Evolutionary conservation across 257 asterid species (phyloP).

Genomic region (Parsonsia alboflavescens): DNA sequence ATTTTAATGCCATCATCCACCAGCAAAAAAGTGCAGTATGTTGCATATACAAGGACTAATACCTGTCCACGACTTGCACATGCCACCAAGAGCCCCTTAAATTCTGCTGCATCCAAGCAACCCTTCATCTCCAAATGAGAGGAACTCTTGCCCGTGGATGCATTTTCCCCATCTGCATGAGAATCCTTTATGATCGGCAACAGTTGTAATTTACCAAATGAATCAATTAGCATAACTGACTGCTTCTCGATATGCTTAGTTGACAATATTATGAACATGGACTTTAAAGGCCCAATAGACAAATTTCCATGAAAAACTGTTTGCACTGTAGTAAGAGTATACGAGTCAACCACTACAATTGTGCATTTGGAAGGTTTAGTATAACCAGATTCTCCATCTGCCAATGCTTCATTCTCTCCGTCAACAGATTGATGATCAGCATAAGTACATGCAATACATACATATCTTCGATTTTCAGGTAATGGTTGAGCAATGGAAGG

Average conservation of each 20-base stretch:
- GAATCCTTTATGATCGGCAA: constrained; percentile 57
- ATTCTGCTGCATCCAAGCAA: constrained; percentile 46
- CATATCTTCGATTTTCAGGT: constrained; percentile 68
- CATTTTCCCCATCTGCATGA: constrained; percentile 37
- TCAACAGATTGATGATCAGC: constrained; percentile 36
- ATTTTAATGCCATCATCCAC: constrained; percentile 47
- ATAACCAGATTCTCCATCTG: constrained; percentile 34
- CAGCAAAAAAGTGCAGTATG: constrained; percentile 67
- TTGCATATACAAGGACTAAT: constrained; percentile 60
- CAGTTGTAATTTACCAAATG: constrained; percentile 59
- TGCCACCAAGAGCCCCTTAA: constrained; percentile 46
- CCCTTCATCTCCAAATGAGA: constrained; percentile 37
- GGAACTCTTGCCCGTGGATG: constrained; percentile 32
- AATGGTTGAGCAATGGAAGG: constrained; percentile 61
- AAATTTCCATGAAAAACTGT: constrained; percentile 77
- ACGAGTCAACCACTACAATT: constrained; percentile 64
- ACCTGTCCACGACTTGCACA: constrained; percentile 50
- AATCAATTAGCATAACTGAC: constrained; percentile 68
- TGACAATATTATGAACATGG: constrained; percentile 48
- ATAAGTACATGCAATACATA: constrained; percentile 64
- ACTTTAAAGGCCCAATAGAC: constrained; percentile 72
- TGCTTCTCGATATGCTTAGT: constrained; percentile 52
- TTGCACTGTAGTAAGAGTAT: constrained; percentile 70
- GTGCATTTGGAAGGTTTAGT: constrained; percentile 51
- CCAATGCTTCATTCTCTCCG: constrained; percentile 30